Evolutionary conservation across 1,284 basidiomycete genomes (phyloP).

Genomic region (Mycosarcoma mackinlayi): DNA sequence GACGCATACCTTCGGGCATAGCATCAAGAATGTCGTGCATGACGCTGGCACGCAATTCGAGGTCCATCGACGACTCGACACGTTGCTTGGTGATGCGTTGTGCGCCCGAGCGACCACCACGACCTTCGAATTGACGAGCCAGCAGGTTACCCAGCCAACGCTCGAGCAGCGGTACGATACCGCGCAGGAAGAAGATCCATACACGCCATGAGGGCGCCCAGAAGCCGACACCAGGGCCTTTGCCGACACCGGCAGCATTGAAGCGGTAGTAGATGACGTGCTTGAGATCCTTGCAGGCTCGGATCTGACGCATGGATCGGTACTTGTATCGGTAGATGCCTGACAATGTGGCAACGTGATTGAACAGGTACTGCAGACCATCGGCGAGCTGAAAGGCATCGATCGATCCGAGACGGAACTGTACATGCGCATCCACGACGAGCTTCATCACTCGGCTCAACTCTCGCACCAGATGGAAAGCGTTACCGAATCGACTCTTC

Average conservation of each 20-base stretch:
- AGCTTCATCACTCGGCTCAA: conserved; percentile 97
- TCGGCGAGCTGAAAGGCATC: conserved; percentile 99
- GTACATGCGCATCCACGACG: conserved; percentile 97
- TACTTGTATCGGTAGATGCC: conserved; percentile 99
- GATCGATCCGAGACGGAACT: conserved; percentile 97
- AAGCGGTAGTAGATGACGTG: conserved; percentile 84
- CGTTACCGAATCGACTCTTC: conserved; percentile 99
- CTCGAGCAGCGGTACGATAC: conserved; percentile 96
- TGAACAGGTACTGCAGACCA: conserved; percentile 97
- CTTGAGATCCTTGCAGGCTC: conserved; percentile 99
- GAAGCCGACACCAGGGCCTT: conserved; percentile 98
- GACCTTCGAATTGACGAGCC: conserved; percentile 94
- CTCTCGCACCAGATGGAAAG: conserved; percentile 96
- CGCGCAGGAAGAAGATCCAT: conserved; percentile 99
- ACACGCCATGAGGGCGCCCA: conserved; percentile 99
- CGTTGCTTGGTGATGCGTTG: conserved; percentile 96
- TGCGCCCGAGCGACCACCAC: conserved; percentile 82
- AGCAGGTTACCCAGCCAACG: conserved; percentile 97
- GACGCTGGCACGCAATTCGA: conserved; percentile 96
- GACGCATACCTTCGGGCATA: conserved; percentile 99
- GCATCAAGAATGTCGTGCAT: conserved; percentile 91
- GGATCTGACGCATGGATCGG: conserved; percentile 99
- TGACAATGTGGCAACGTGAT: conserved; percentile 95
- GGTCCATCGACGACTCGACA: conserved; percentile 97
- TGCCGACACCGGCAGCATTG: conserved; percentile 99